phyloP scores from a whole-genome alignment of 1,139 yeast genomes.

The Yamadazyma sp. region DNA sequence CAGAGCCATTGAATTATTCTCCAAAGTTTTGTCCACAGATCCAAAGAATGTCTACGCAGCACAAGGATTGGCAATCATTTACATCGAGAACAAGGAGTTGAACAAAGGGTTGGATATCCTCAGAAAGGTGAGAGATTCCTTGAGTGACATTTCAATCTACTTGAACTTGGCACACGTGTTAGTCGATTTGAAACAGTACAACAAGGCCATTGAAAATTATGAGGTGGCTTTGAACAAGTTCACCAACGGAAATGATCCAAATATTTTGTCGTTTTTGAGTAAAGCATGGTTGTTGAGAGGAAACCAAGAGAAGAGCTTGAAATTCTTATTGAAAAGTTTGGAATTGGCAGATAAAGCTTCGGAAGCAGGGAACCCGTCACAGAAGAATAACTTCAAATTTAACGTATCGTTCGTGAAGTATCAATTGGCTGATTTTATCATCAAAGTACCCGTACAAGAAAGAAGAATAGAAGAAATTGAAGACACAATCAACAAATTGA shows the following conservation, averaged over 20 bases:
- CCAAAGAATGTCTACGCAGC: constrained; percentile 92
- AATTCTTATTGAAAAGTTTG: constrained; percentile 60
- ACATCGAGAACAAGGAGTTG: constrained; percentile 81
- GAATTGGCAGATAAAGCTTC: constrained; percentile 63
- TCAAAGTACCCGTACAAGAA: constrained; percentile 59
- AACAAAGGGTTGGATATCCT: constrained; percentile 82
- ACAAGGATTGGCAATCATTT: constrained; percentile 92
- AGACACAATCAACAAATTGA: constrained; percentile 56
- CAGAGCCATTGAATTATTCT: constrained; percentile 86
- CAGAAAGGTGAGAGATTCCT: constrained; percentile 85
- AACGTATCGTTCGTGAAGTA: constrained; percentile 84
- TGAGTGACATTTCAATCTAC: constrained; percentile 79
- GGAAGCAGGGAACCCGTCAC: constrained; percentile 34
- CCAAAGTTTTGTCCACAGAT: constrained; percentile 84
- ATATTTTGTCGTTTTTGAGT: constrained; percentile 72
- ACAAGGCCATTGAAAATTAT: constrained; percentile 86
- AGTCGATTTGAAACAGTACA: constrained; percentile 75
- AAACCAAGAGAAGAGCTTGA: constrained; percentile 60
- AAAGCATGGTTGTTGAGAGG: constrained; percentile 92
- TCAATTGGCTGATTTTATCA: constrained; percentile 81
- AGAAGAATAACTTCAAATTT: constrained; percentile 51
- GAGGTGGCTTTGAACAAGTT: constrained; percentile 74
- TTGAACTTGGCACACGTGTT: constrained; percentile 88
- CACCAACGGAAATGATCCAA: constrained; percentile 63
- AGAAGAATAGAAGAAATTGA: constrained; percentile 66